Percentiles rank a stretch among this genome's conserved stretches.
Evolutionary conservation across 148 eudicot species (phyloP).

Genomic region (Vaccinium vitisidaea): DNA sequence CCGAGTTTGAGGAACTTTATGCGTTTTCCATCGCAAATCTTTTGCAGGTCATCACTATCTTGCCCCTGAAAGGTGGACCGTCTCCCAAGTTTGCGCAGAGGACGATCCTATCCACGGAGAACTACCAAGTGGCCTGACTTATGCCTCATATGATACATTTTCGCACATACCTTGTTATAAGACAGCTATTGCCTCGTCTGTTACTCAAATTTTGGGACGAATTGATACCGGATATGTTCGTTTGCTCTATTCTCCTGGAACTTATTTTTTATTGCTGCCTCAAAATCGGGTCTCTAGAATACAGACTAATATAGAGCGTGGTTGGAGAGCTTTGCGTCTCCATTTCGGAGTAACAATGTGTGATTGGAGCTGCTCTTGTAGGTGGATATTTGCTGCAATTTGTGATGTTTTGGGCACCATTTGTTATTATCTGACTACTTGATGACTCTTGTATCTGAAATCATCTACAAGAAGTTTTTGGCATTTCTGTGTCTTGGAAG

Average conservation of each 20-base stretch:
- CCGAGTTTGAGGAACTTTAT: not conserved
- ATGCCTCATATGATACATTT: not conserved
- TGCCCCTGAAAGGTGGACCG: constrained; percentile 78
- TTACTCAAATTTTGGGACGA: not conserved
- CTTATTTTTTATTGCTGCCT: not conserved
- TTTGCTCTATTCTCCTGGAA: not conserved
- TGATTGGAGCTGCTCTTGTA: not conserved
- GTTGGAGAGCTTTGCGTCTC: no score
- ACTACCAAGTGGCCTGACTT: constrained; percentile 72
- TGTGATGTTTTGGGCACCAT: not conserved
- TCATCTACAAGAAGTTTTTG: not conserved
- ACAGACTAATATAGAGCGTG: no score
- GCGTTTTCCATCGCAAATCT: not conserved
- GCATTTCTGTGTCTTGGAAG: not conserved
- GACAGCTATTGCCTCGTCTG: no score
- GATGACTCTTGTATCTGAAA: not conserved
- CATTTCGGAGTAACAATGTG: no score
- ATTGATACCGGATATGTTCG: not conserved
- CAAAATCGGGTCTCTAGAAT: not conserved
- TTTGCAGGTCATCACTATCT: constrained; percentile 62
- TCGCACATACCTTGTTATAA: not conserved
- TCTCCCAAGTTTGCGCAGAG: constrained; percentile 79
- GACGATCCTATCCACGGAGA: constrained; percentile 63
- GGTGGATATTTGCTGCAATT: not conserved
- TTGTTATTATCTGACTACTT: not conserved